Evolutionary conservation across 2,329 filamentous ascomycete species (phyloP).

Genomic region (Penicillium sp.): DNA sequence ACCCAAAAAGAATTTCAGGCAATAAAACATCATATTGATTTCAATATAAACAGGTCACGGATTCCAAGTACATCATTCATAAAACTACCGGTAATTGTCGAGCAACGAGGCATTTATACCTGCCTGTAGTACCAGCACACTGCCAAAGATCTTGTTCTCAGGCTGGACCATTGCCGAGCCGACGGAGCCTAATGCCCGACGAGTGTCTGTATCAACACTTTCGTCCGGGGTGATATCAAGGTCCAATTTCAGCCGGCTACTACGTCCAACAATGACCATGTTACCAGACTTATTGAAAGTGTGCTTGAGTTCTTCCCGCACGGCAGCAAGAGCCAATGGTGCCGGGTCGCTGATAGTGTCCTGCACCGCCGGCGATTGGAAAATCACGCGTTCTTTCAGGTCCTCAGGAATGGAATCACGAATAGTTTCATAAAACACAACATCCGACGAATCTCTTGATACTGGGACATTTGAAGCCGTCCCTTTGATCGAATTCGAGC

Average conservation of each 20-base stretch:
- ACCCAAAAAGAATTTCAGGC: too few species aligned
- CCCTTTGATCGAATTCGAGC: background rate
- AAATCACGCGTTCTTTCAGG: constrained; percentile 57
- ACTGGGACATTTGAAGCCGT: too few species aligned
- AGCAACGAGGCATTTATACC: constrained; percentile 22
- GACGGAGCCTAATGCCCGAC: constrained; percentile 33
- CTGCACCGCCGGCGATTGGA: constrained; percentile 40
- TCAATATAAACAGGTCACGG: too few species aligned
- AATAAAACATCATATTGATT: too few species aligned
- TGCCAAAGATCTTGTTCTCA: constrained; percentile 60
- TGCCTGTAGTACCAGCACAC: constrained; percentile 69
- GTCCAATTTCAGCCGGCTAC: constrained; percentile 23
- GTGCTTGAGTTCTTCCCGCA: constrained; percentile 60
- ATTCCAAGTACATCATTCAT: too few species aligned
- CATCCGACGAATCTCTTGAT: constrained; percentile 40
- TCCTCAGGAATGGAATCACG: constrained; percentile 55
- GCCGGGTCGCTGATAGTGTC: constrained; percentile 44
- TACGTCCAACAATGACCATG: constrained; percentile 65
- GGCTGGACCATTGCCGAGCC: constrained; percentile 51
- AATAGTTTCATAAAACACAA: constrained; percentile 57
- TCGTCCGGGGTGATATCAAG: constrained; percentile 37
- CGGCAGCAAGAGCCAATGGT: constrained; percentile 51
- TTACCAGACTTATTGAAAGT: constrained; percentile 67
- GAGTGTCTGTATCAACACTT: constrained; percentile 33
- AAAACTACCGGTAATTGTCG: constrained; percentile 6